Evolutionary conservation across 169 alveolate genomes (phyloP), one percentile per base, ranked within the genome.

Genomic region (Plasmodium gaboni): DNA sequence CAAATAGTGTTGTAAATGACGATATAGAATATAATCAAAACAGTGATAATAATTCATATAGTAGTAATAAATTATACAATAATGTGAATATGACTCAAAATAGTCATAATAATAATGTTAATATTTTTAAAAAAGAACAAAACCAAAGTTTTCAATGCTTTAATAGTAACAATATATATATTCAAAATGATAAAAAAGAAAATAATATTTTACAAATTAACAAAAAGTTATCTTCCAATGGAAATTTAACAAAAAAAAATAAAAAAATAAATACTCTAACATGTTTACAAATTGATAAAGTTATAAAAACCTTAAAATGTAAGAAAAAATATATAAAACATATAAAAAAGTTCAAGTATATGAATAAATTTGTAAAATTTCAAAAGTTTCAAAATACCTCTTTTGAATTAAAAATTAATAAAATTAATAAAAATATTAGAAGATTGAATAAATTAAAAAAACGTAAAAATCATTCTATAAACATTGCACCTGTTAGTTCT

Each of bases 361-460:
- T 6, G 9, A 61, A 61, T 22, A 61, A 61, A 7, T 13, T 24
- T 24, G 1, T 2, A 51, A 51, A 53, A n/a, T 53, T 3, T 7
- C 10, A 15, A 53, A 53, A 5, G 2, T 17, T n/a, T 12, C 61
- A 53, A 7, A 53, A 13, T 53, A 5, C 19, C 19, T 4, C n/a
- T 22, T 19, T 38, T 17, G 42, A 12, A 17, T 17, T 6, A n/a
- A 32, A 24, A 15, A 70, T 19, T 32, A 38, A 42, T 17, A 73
- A 57, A 57, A 28, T 73, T 73, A 73, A 73, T 6, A 73, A 73
- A 69, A n/a, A 28, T 61, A 59, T 73, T 15, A 73, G 10, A 15
- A 15, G 86, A 63, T 73, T 73, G 69, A 59, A 74, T 46, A 74
- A 60, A 42, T 42, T 60, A 74, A 61, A 60, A 42, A 61, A 38